Base-by-base conservation (phyloP, 192 early-diverging fungal genomes). In the Coemansia erecta region DNA sequence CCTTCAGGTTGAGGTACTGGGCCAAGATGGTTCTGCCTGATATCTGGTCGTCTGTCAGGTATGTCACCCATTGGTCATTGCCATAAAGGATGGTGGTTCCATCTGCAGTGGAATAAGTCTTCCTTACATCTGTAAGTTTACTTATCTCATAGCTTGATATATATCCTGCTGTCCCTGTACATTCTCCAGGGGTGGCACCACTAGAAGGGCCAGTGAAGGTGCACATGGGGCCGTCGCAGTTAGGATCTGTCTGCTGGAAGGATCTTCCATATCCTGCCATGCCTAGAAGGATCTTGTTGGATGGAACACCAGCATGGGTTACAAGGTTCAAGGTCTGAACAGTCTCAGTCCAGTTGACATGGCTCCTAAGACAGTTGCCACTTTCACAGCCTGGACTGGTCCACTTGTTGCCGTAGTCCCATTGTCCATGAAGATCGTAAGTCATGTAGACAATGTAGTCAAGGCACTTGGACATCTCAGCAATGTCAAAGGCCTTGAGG, bases 381-480 rank as follows among this genome's bases (percentile, higher is more conserved):
- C n/a, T n/a, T n/a, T n/a, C n/a, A n/a, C n/a, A n/a, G n/a, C n/a
- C n/a, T n/a, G n/a, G n/a, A n/a, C n/a, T n/a, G n/a, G 61, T 64
- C 47, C 61, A 62, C 4, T 58, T 50, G 22, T 57, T 69, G 8
- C 52, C 58, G 24, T 69, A 69, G 44, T 69, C 67, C 67, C 67
- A 69, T 33, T 69, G 67, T 8, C 67, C 67, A 41, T 69, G 67
- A 4, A 69, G 37, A 42, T 69, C 67, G 15, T 69, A 69, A 28
- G 67, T 69, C 67, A 69, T 69, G 35, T 59, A 69, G 8, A 69
- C 60, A 41, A 69, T 69, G 44, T 69, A 69, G 33, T 69, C 67
- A 0, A 69, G 43, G 14, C 45, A 26, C 35, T 61, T 49, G 18
- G 60, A 21, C 67, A 69, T 69, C 18, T 69, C 59, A 26, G 51